These are phyloP conservation scores for Seiridium cupressi DNA, from an alignment of 2,329 filamentous ascomycete species.

Conservation along the genomic window DNA sequence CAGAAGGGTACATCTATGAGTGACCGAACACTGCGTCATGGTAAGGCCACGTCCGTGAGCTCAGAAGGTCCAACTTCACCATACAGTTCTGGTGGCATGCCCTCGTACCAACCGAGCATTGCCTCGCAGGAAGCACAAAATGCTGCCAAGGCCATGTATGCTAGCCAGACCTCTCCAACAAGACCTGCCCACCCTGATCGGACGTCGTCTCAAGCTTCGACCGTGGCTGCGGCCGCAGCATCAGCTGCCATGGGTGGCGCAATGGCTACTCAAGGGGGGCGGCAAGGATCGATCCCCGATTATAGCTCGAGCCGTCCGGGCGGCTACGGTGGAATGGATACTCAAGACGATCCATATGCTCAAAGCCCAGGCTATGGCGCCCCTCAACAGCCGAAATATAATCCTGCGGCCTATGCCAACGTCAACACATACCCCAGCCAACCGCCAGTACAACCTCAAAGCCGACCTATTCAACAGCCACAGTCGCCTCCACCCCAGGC, in stretches of 20 bases:
- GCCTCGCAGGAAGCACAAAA: constrained; percentile 56
- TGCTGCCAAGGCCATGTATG: constrained; percentile 63
- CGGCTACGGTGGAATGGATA: constrained; percentile 23
- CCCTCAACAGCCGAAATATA: constrained; percentile 62
- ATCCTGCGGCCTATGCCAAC: constrained; percentile 73
- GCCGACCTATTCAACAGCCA: constrained; percentile 33
- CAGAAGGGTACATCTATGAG: constrained; percentile 58
- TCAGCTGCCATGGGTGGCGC: constrained; percentile 55
- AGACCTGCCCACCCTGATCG: constrained; percentile 51
- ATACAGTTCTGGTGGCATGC: constrained; percentile 18
- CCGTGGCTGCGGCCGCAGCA: constrained; percentile 55
- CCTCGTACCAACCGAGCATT: constrained; percentile 29
- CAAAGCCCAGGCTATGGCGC: constrained; percentile 22
- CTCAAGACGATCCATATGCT: constrained; percentile 28
- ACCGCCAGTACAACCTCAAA: constrained; percentile 36
- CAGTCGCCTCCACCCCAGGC: constrained; percentile 21
- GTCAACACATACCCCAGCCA: constrained; percentile 49
- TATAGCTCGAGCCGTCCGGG: constrained; percentile 33
- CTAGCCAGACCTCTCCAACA: constrained; percentile 50
- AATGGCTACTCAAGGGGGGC: constrained; percentile 31
- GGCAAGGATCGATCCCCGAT: constrained; percentile 23
- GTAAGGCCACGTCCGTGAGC: constrained; percentile 43
- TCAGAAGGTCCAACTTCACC: constrained; percentile 27
- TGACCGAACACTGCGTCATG: constrained; percentile 62
- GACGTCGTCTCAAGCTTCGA: constrained; percentile 46